Base-by-base conservation (phyloP, 495 filamentous ascomycete species). In the Tuber borchii region DNA sequence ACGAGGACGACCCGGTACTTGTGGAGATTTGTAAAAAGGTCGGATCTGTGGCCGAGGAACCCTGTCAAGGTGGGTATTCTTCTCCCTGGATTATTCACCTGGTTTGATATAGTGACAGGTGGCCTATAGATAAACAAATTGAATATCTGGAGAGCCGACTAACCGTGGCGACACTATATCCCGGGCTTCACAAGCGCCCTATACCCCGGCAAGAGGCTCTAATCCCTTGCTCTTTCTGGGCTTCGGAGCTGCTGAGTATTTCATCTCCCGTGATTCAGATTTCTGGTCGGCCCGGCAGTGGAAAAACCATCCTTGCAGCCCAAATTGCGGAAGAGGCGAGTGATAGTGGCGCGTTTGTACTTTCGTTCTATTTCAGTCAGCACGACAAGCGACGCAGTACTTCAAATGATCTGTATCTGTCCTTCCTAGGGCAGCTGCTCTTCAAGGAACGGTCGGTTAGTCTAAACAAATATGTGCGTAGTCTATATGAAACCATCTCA, bases 391-490 rank as follows among this genome's bases (percentile, higher is more conserved):
- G 56, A 2, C 56, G 56, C 56, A 65, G 56, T 65, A 65, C 56
- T 65, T 65, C 56, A 65, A 65, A 34, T 65, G 56, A 65, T 65
- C 26, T 65, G 26, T 65, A 34, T 19, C 26, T 65, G 56, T 65
- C 56, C 56, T 65, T 65, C 56, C 56, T 65, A 17, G 56, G 56
- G 26, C 56, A 65, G 56, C 56, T 65, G 56, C 56, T 65, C 26
- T 65, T 65, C 56, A 65, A 65, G 56, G 56, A 65, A 65, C 26
- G 56, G 26, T 65, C 56, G 31, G 56, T 65, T 65, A 65, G 56
- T 65, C 56, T 65, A 65, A 65, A 65, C 56, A 65, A 65, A 34
- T 65, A 65, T 65, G 56, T 65, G 56, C 56, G 26, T 65, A 65
- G 56, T 65, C 56, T 65, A 65, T 65, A 65, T 65, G 56, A 65